Evolutionary conservation across 1,139 yeast species (phyloP).

Genomic region (Suhomyces coccinellae): DNA sequence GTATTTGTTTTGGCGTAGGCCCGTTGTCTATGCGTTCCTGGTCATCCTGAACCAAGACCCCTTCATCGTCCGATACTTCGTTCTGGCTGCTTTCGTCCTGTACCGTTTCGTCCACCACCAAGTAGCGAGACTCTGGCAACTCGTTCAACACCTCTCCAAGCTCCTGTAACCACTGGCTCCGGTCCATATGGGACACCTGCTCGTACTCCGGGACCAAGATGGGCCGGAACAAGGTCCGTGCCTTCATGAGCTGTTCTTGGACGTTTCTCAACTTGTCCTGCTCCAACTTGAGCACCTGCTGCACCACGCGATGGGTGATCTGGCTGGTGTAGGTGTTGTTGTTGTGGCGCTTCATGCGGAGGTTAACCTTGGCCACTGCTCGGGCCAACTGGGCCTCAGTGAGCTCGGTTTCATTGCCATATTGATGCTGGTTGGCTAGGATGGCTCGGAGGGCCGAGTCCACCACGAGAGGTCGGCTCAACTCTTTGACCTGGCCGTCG

Average conservation of each 20-base stretch:
- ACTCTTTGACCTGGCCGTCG: slow-evolving; percentile 27
- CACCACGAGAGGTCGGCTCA: slow-evolving; percentile 27
- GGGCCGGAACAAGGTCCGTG: slow-evolving; percentile 29
- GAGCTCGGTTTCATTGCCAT: slow-evolving; percentile 13
- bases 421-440: slow-evolving; percentile 15
- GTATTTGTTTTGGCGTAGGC: neutral
- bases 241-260: slow-evolving; percentile 27
- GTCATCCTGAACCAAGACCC: slow-evolving; percentile 7
- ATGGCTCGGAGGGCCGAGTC: slow-evolving; percentile 18
- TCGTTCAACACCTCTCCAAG: slow-evolving; percentile 29
- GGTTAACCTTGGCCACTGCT: slow-evolving; percentile 30
- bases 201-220: slow-evolving; percentile 29
- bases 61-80: slow-evolving; percentile 2
- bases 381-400: slow-evolving; percentile 24
- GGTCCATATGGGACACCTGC: slow-evolving; percentile 14
- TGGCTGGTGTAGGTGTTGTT: slow-evolving; percentile 30
- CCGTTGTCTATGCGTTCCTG: slow-evolving; percentile 3
- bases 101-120: slow-evolving; percentile 17
- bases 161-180: slow-evolving; percentile 17
- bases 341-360: slow-evolving; percentile 31
- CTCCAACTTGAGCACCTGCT: slow-evolving; percentile 39
- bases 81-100: slow-evolving; percentile 7
- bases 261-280: slow-evolving; percentile 29
- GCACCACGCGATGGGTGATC: slow-evolving; percentile 37
- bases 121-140: slow-evolving; percentile 37